Evolutionary conservation across 2,329 filamentous ascomycete genomes (phyloP).

Genomic region (Ophiostoma novo-ulmi): DNA sequence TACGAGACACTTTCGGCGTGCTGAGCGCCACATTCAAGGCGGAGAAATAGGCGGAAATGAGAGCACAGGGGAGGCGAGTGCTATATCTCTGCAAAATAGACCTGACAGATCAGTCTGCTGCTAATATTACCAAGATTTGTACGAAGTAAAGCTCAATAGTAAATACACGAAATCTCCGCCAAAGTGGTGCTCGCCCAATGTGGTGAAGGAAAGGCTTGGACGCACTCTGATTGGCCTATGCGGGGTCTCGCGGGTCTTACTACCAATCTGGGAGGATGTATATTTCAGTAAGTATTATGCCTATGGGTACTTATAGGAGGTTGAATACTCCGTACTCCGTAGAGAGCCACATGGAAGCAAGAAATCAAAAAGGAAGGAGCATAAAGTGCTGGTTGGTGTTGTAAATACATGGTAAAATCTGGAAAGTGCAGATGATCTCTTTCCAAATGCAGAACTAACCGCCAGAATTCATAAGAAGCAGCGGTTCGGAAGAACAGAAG

Average conservation of each 20-base stretch:
- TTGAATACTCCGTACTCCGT: background rate
- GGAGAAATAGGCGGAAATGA: background rate
- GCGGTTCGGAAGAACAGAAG: background rate
- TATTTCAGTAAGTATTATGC: background rate
- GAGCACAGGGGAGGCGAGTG: background rate
- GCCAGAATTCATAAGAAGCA: background rate
- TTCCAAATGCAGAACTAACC: background rate
- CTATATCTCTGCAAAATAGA: background rate
- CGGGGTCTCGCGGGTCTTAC: background rate
- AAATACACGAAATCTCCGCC: slow-evolving; percentile 3
- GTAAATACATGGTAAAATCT: background rate
- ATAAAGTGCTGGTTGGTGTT: background rate
- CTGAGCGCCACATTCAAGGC: background rate
- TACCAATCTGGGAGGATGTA: background rate
- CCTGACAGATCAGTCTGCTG: background rate
- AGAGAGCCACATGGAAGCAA: background rate
- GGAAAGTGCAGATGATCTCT: background rate
- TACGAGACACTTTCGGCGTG: background rate
- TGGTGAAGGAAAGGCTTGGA: background rate
- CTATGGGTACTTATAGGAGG: slow-evolving; percentile 1
- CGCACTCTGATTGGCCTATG: background rate
- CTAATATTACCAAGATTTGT: background rate
- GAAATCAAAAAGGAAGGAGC: background rate
- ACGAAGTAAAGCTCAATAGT: background rate
- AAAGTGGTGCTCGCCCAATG: slow-evolving; percentile 7